Conservation (phyloP, 1,284 basidiomycete species). For the Tilletia indica region DNA sequence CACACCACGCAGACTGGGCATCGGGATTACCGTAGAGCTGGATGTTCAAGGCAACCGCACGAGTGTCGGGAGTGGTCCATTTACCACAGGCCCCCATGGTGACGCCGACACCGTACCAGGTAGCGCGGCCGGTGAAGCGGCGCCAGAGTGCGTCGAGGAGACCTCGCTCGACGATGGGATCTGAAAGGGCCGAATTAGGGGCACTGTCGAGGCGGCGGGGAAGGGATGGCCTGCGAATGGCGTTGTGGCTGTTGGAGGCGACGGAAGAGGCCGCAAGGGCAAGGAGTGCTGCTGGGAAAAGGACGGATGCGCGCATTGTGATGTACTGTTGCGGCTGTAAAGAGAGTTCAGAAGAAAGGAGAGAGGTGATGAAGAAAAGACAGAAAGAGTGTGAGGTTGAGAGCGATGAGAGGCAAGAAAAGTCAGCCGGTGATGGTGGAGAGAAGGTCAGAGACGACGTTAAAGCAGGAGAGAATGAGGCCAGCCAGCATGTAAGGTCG, state of each 20-base stretch:
- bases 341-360: too few species aligned
- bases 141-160: conserved; percentile 7
- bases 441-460: too few species aligned
- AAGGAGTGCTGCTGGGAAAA: background rate
- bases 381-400: too few species aligned
- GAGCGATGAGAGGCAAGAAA: too few species aligned
- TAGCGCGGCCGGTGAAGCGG: background rate
- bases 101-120: conserved; percentile 12
- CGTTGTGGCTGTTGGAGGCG: conserved; percentile 5
- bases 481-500: too few species aligned
- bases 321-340: background rate
- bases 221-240: background rate
- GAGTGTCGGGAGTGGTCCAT: conserved; percentile 3
- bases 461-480: too few species aligned
- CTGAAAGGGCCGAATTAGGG: background rate
- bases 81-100: conserved; percentile 11
- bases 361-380: too few species aligned
- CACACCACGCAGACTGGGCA: conserved; percentile 30
- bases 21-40: conserved; percentile 13
- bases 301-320: background rate
- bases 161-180: conserved; percentile 9
- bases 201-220: conserved; percentile 9
- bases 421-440: too few species aligned
- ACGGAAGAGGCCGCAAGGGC: background rate
- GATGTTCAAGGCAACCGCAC: conserved; percentile 2